Base-by-base conservation (phyloP, 495 filamentous ascomycete species). In the Darksidea phi region DNA sequence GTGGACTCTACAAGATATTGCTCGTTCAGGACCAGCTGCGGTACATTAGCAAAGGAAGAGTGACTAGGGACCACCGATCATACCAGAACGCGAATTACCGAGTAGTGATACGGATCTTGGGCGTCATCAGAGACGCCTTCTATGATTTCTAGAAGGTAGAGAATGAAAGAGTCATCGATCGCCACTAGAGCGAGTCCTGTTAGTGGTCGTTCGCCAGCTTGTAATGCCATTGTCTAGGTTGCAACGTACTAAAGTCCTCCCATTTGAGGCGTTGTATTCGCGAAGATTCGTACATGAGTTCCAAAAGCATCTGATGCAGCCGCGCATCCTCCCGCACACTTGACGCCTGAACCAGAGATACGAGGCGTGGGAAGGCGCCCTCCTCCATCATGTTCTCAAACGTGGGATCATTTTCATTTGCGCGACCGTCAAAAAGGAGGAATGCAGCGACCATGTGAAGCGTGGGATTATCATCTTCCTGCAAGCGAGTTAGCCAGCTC, bases 241-340 rank as follows among this genome's bases (percentile, higher is more conserved):
- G 26, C 5, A 8, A 76, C 80, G 76, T 79, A 81, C 88, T 77
- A 57, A 98, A 73, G 69, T 97, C 93, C 59, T 91, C 84, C 55
- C 79, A 75, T 62, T 83, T 85, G 18, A 98, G 71, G 48, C 85
- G 79, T 75, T 97, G 93, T 72, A 97, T 90, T 48, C 95, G 83
- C 42, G 90, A 95, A 90, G 97, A 96, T 78, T 97, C 94, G 73
- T 96, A 98, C 64, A 97, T 79, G 59, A 98, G 76, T 74, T 97
- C 88, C 74, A 98, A 79, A 25, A 96, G 77, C 32, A 91, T 75
- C 26, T 88, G 82, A 78, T 96, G 91, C 57, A 97, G 77, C 47
- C 85, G 82, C 15, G 80, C 76, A 57, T 80, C 77, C 69, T 92
- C 88, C 41, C 83, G 78, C 12, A 79, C 77, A 54, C 78, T 81